Base-by-base conservation (phyloP, 257 asterid species). In the Osmanthus fragrans region DNA sequence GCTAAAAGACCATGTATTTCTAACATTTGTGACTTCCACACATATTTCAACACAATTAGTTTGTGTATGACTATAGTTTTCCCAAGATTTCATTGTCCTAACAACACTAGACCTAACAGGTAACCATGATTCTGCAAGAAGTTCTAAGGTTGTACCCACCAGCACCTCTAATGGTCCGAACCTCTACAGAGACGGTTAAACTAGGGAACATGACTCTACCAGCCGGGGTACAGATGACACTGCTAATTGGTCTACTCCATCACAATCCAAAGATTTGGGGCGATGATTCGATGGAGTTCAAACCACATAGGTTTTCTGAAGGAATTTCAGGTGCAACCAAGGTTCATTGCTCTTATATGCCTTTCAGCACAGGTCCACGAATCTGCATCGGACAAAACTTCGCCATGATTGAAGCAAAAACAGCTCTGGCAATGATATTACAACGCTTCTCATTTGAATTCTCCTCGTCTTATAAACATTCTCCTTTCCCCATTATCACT, bases 71-170 rank as follows among this genome's bases (percentile, higher is more conserved):
- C n/a, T n/a, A n/a, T n/a, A n/a, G n/a, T n/a, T n/a, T n/a, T n/a
- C n/a, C n/a, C n/a, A n/a, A n/a, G n/a, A n/a, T n/a, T n/a, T n/a
- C n/a, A n/a, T n/a, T n/a, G n/a, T n/a, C n/a, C n/a, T 7, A 12
- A 47, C 5, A 36, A 16, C 23, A 36, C 27, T 70, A 19, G 5
- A 70, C 27, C 15, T 70, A 36, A 36, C 25, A 70, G 74, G 42
- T 70, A 21, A 33, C 21, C 74, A 37, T 70, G 74, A 37, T 70
- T n/a, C 18, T 70, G 9, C 29, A 37, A 21, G 74, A 70, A 18
- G 74, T 70, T n/a, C 25, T 37, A 21, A 70, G 74, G 32, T 36
- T 70, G 51, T 70, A 70, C 18, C 56, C 74, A 37, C 74, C 74
- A 36, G 49, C 45, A 1, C 34, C 74, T 7, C 18, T 16, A 19